phyloP scores from a whole-genome alignment of 306 rosid genomes.

The Gillenia trifoliata region DNA sequence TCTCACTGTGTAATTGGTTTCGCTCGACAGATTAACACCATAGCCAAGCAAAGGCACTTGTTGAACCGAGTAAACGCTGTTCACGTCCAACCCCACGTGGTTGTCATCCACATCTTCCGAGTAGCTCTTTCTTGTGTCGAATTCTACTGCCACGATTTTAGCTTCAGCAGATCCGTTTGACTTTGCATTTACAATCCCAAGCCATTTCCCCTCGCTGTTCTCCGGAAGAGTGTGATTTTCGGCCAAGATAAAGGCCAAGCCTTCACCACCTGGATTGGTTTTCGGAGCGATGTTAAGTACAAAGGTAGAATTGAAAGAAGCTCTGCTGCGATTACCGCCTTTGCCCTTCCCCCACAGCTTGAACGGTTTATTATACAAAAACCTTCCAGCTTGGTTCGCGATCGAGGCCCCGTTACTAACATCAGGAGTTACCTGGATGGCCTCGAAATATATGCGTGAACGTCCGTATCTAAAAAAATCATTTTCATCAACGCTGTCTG shows the following conservation, averaged over 20 bases:
- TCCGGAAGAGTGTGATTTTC: slow-evolving; percentile 6
- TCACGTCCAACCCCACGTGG: slow-evolving; percentile 65
- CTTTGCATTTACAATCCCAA: slow-evolving; percentile 37
- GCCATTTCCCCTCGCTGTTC: slow-evolving; percentile 33
- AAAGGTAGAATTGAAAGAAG: slow-evolving; percentile 34
- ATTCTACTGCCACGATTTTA: slow-evolving; percentile 55
- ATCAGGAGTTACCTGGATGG: slow-evolving; percentile 38
- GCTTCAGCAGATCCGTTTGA: slow-evolving; percentile 49
- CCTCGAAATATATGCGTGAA: background rate
- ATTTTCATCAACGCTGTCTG: background rate
- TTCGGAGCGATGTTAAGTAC: slow-evolving; percentile 18
- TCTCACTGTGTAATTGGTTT: background rate
- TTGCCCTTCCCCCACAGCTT: slow-evolving; percentile 12
- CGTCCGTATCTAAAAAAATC: background rate
- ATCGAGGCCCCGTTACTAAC: background rate
- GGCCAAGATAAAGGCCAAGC: slow-evolving; percentile 34
- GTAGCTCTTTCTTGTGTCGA: slow-evolving; percentile 57
- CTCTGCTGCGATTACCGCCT: background rate
- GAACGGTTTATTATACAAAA: slow-evolving; percentile 10
- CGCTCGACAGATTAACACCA: slow-evolving; percentile 29
- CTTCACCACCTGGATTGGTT: slow-evolving; percentile 32
- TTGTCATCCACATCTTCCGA: slow-evolving; percentile 40
- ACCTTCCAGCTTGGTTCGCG: slow-evolving; percentile 23
- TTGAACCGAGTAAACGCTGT: slow-evolving; percentile 41
- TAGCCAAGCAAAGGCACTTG: slow-evolving; percentile 24